Percentiles rank a stretch among this genome's conserved stretches.
phyloP scores from a whole-genome alignment of 768 basidiomycete genomes.

The Collybia sp. region DNA sequence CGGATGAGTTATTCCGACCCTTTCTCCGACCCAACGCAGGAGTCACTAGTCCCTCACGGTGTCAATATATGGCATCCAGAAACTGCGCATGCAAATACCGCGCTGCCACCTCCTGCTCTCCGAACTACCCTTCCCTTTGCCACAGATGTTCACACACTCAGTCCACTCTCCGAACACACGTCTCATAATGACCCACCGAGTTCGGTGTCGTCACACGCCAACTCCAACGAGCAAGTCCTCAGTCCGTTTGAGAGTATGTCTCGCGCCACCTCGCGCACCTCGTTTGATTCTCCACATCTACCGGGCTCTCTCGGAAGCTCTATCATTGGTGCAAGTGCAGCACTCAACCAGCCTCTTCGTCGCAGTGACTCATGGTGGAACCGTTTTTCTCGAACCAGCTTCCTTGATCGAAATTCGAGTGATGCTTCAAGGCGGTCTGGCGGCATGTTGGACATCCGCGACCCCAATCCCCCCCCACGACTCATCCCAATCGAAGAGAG shows the following conservation, averaged over 20 bases:
- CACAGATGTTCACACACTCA: slow-evolving; percentile 28
- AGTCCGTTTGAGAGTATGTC: slow-evolving; percentile 13
- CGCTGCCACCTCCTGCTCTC: slow-evolving; percentile 9
- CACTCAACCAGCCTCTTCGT: slow-evolving; percentile 42
- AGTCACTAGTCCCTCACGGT: slow-evolving; percentile 14
- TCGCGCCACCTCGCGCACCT: slow-evolving; percentile 20
- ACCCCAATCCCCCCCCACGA: slow-evolving; percentile 74
- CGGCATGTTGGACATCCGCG: slow-evolving; percentile 54
- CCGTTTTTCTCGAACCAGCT: slow-evolving; percentile 61
- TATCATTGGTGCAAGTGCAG: slow-evolving; percentile 17
- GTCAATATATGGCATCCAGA: slow-evolving; percentile 11
- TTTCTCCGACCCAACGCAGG: slow-evolving; percentile 36
- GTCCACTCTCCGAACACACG: slow-evolving; percentile 32
- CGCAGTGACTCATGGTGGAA: slow-evolving; percentile 78
- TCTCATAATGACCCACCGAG: slow-evolving; percentile 24
- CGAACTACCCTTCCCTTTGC: slow-evolving; percentile 16
- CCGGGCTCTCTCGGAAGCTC: slow-evolving; percentile 32
- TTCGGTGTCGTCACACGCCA: slow-evolving; percentile 21
- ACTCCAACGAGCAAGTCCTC: slow-evolving; percentile 22
- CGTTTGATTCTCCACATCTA: slow-evolving; percentile 23
- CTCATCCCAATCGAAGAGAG: slow-evolving; percentile 58
- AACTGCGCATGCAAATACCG: background rate
- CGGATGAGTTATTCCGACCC: slow-evolving; percentile 41
- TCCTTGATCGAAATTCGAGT: slow-evolving; percentile 55
- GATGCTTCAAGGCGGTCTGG: slow-evolving; percentile 26